Evolutionary conservation across 768 basidiomycete genomes (phyloP), one percentile per base, ranked within the genome.

Genomic region (Lepiota venenata): DNA sequence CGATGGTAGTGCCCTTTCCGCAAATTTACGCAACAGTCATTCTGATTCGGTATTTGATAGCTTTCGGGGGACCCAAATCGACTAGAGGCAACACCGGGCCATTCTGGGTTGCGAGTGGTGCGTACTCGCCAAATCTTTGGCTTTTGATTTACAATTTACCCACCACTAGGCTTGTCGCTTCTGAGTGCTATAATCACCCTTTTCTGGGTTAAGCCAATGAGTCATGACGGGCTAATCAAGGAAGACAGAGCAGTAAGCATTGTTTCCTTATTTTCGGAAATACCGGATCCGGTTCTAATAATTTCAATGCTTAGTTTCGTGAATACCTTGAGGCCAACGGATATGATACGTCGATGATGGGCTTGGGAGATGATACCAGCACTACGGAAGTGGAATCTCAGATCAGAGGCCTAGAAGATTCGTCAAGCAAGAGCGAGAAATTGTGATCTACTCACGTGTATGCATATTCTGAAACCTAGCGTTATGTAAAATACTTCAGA

Each of bases 81-180:
- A 65, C 69, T 36, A 77, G 72, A 57, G 87, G 84, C 47, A 85
- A 87, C 63, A 92, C 91, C 0, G 91, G 90, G 21, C 89, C 90
- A 12, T 92, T 92, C 79, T 91, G 86, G 88, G 65, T 92, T 56
- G 91, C 77, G 15, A 88, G 87, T 58, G 86, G 84, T 74, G 58
- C 16, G 70, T 62, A 4, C 6, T 9, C n/a, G 15, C 12, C 20
- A 14, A 9, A 47, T 20, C 32, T 59, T n/a, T n/a, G n/a, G n/a
- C n/a, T n/a, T n/a, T n/a, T n/a, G n/a, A n/a, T n/a, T n/a, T n/a
- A 37, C 29, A 3, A 25, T 25, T 25, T 25, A 25, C 25, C 25
- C 3, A 9, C n/a, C 8, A 4, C 57, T 61, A 71, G 84, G 78
- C 35, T 78, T 97, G 43, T 91, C 92, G 4, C 60, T 96, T 45